These are phyloP conservation scores for Plantago coronopus DNA, from an alignment of 305 asterid species.

Conservation along the genomic window DNA sequence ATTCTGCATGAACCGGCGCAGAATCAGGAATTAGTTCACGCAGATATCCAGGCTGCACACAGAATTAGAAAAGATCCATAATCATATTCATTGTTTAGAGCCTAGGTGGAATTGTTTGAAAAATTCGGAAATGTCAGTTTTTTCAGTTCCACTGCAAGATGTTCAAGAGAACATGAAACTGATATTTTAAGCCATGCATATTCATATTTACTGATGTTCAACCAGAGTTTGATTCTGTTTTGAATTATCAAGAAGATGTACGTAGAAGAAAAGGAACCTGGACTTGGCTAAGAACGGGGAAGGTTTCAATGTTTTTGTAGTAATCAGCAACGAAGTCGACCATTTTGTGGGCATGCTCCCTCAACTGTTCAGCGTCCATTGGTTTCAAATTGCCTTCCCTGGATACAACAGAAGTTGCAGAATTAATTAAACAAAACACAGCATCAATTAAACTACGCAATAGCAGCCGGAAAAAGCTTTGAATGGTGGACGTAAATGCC, in stretches of 20 bases:
- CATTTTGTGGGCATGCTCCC: slow-evolving; percentile 85
- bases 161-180: no score
- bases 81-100: not conserved
- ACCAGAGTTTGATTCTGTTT: not conserved
- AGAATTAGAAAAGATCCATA: slow-evolving; percentile 17
- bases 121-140: not conserved
- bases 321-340: slow-evolving; percentile 96
- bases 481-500: no score
- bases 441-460: no score
- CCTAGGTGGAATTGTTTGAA: not conserved
- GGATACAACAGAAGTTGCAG: not conserved
- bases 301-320: slow-evolving; percentile 70
- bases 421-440: no score
- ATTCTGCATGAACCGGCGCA: slow-evolving; percentile 69
- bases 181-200: no score
- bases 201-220: no score
- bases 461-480: no score
- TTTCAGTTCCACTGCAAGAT: no score
- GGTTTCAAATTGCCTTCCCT: slow-evolving; percentile 80
- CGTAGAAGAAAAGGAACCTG: slow-evolving; percentile 43
- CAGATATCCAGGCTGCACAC: slow-evolving; percentile 86
- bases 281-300: slow-evolving; percentile 95
- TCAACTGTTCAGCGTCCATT: slow-evolving; percentile 85
- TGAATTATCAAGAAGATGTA: no score
- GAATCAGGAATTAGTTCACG: slow-evolving; percentile 76